Conservation (phyloP, 208 protist species). For the Leishmania arabica region DNA sequence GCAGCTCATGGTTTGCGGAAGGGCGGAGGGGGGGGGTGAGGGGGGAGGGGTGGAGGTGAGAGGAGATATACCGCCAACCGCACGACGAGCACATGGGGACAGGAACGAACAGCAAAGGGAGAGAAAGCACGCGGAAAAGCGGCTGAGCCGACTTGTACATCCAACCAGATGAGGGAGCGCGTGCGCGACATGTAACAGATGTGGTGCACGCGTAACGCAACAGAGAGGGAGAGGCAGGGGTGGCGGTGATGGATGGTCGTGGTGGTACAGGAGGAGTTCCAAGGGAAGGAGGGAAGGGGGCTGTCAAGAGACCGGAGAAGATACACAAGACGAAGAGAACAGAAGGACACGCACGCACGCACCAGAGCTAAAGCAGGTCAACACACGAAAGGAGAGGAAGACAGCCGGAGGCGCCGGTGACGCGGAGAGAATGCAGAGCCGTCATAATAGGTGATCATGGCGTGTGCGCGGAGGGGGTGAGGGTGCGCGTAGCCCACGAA, state of each 20-base stretch:
- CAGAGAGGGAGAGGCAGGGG: background rate
- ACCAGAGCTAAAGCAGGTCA: background rate
- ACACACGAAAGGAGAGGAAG: background rate
- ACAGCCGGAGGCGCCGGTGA: background rate
- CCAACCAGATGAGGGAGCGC: background rate
- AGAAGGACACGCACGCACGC: background rate
- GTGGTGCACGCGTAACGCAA: background rate
- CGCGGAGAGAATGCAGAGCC: too few relatives aligned
- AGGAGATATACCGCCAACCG: background rate
- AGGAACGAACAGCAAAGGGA: background rate
- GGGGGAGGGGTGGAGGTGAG: too few relatives aligned
- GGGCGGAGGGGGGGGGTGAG: background rate
- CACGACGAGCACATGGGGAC: background rate
- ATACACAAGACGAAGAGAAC: background rate
- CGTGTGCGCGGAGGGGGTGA: too few relatives aligned
- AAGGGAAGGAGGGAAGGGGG: background rate
- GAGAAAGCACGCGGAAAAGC: background rate
- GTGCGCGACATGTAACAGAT: too few relatives aligned
- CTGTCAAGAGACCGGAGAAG: background rate
- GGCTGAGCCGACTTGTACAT: background rate
- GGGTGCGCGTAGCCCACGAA: background rate
- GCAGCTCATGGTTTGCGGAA: background rate
- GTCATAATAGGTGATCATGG: too few relatives aligned
- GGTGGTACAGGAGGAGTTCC: background rate
- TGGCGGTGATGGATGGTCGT: background rate